A percentile compares a stretch with the other conserved stretches of the same genome.
These are phyloP conservation scores for Benincasa hispida DNA, from an alignment of 306 rosid genomes.

Conservation along the genomic window DNA sequence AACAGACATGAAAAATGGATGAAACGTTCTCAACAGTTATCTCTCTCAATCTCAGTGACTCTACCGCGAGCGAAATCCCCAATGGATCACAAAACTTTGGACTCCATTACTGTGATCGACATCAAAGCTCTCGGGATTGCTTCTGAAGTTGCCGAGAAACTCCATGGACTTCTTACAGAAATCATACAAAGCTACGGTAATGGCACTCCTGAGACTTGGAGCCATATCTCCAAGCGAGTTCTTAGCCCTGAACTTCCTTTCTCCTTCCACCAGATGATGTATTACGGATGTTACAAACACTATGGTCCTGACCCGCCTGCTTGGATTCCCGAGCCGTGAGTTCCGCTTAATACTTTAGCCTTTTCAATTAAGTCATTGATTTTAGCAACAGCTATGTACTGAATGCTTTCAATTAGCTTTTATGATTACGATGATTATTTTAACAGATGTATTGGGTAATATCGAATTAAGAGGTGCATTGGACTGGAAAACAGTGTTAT, in stretches of 20 bases:
- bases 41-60: background rate
- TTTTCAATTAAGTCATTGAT: background rate
- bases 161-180: slow-evolving; percentile 31
- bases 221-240: slow-evolving; percentile 29
- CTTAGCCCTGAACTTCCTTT: slow-evolving; percentile 72
- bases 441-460: background rate
- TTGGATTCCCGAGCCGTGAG: slow-evolving; percentile 77
- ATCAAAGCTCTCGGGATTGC: slow-evolving; percentile 45
- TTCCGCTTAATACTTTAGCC: background rate
- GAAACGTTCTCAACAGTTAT: background rate
- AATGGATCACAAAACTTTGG: slow-evolving; percentile 43
- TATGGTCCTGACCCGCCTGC: slow-evolving; percentile 86
- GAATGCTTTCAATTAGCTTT: background rate
- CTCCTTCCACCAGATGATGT: slow-evolving; percentile 76
- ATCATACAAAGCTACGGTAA: slow-evolving; percentile 31
- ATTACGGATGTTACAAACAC: slow-evolving; percentile 46
- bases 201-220: slow-evolving; percentile 65
- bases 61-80: background rate
- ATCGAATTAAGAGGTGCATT: background rate
- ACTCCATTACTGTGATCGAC: slow-evolving; percentile 35
- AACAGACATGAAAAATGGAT: too few species aligned
- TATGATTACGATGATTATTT: background rate
- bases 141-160: slow-evolving; percentile 22
- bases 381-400: background rate
- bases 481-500: background rate